Conservation (phyloP, 148 eudicot species). For the Tetragonia tetragonoides region DNA sequence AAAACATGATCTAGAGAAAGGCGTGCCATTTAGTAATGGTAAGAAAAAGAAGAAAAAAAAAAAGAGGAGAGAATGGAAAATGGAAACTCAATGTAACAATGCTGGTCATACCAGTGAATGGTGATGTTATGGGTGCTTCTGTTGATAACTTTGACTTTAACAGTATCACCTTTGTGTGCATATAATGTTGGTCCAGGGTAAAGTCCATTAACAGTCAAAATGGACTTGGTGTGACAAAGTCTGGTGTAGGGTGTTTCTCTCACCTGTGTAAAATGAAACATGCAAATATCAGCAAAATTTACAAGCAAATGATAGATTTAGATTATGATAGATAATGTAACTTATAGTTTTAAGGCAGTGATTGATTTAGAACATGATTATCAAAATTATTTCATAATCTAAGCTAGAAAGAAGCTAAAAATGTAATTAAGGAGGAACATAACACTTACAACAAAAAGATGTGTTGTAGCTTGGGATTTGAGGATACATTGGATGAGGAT, state of each 20-base stretch:
- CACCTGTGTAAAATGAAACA: too few species aligned
- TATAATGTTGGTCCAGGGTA: slow-evolving; percentile 51
- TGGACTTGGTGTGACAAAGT: slow-evolving; percentile 41
- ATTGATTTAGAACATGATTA: not conserved
- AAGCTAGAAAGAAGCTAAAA: not conserved
- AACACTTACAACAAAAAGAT: slow-evolving; percentile 31
- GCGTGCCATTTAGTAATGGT: not conserved
- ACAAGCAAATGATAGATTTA: not conserved
- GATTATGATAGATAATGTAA: not conserved
- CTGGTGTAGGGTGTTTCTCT: slow-evolving; percentile 36
- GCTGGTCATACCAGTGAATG: slow-evolving; percentile 49
- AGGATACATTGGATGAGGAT: not conserved
- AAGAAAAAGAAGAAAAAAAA: not conserved
- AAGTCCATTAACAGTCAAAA: slow-evolving; percentile 48
- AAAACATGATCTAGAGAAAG: too few species aligned
- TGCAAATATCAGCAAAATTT: not conserved
- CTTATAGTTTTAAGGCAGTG: not conserved
- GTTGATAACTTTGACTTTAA: slow-evolving; percentile 37
- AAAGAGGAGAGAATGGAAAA: too few species aligned
- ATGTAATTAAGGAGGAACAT: not conserved
- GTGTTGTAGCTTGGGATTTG: not conserved
- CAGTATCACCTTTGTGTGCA: slow-evolving; percentile 36
- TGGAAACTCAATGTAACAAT: too few species aligned
- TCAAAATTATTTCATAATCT: not conserved
- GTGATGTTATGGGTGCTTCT: slow-evolving; percentile 42